Percentiles rank a stretch among this genome's conserved stretches.
Evolutionary conservation across 139 green algal genomes (phyloP).

Genomic region (Coccomyxa sp.): DNA sequence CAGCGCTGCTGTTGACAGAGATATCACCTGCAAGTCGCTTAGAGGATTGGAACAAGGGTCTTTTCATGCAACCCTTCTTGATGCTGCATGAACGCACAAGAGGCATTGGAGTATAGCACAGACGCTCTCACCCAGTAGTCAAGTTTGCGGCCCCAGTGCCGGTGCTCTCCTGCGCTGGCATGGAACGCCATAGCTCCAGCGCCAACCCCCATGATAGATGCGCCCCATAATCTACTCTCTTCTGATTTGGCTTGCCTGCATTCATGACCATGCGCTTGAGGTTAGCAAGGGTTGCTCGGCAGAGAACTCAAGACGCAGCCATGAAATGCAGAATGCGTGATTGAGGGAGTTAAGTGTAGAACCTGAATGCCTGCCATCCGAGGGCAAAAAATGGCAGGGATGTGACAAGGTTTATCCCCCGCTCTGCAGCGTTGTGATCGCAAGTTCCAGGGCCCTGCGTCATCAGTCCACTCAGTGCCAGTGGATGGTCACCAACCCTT

Average conservation of each 20-base stretch:
- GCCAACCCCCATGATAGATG: constrained; percentile 52
- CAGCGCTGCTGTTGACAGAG: constrained; percentile 26
- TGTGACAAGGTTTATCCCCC: constrained; percentile 56
- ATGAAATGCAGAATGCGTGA: background rate
- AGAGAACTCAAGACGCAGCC: background rate
- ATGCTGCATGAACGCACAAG: background rate
- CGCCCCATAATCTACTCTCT: constrained; percentile 47
- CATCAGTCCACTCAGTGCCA: background rate
- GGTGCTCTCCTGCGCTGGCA: constrained; percentile 31
- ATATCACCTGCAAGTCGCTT: background rate
- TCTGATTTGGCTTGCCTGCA: constrained; percentile 33
- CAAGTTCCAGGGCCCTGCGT: constrained; percentile 3
- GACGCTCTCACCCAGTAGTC: constrained; percentile 54
- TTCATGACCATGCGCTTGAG: background rate
- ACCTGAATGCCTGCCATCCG: constrained; percentile 48
- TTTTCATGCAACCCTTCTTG: background rate
- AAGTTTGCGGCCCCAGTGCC: constrained; percentile 46
- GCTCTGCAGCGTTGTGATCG: constrained; percentile 52
- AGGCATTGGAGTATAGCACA: background rate
- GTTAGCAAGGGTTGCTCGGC: background rate
- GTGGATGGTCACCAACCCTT: no score
- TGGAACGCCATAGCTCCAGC: constrained; percentile 48
- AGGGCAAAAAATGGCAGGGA: constrained; percentile 55
- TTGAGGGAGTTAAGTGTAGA: background rate
- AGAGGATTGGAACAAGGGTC: background rate